Percentiles rank a stretch among this genome's conserved stretches.
Conservation (phyloP, 768 basidiomycete species). For the Tricholoma saponaceum region DNA sequence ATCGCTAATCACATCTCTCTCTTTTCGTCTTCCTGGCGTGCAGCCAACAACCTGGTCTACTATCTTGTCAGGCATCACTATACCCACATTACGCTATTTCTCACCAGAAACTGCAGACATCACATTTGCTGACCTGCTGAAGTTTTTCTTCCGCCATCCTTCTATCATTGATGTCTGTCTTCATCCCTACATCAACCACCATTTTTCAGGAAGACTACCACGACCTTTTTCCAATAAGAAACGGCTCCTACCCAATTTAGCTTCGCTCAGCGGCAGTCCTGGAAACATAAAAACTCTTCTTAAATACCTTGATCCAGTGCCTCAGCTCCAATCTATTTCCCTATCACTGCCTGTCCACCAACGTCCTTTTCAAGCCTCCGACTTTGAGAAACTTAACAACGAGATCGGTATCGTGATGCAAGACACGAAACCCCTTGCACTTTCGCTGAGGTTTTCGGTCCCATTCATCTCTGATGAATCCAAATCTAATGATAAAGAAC, state of each 20-base stretch:
- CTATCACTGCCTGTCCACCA: conserved; percentile 18
- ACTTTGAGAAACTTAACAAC: conserved; percentile 12
- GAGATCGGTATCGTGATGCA: conserved; percentile 6
- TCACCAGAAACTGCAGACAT: conserved; percentile 13
- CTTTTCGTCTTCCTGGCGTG: conserved; percentile 13
- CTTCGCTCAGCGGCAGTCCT: conserved; percentile 15
- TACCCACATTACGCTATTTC: conserved; percentile 17
- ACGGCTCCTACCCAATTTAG: conserved; percentile 12
- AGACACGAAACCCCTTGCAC: not conserved
- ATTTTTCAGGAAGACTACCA: not conserved
- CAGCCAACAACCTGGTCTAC: conserved; percentile 12
- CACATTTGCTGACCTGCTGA: conserved; percentile 15
- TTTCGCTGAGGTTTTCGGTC: conserved; percentile 15
- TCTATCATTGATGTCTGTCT: conserved; percentile 16
- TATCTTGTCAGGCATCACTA: conserved; percentile 14
- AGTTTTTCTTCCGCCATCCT: conserved; percentile 23
- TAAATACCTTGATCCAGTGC: conserved; percentile 7
- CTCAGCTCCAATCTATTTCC: conserved; percentile 7
- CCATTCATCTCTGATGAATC: conserved; percentile 7
- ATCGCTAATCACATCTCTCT: conserved; percentile 16
- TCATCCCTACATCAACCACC: conserved; percentile 11
- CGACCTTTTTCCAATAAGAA: conserved; percentile 3
- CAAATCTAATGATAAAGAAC: not conserved
- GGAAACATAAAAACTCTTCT: conserved; percentile 15
- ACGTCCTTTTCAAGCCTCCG: conserved; percentile 12